These are phyloP conservation scores for Spergularia azorica DNA, from an alignment of 179 eudicot species.

Conservation along the genomic window DNA sequence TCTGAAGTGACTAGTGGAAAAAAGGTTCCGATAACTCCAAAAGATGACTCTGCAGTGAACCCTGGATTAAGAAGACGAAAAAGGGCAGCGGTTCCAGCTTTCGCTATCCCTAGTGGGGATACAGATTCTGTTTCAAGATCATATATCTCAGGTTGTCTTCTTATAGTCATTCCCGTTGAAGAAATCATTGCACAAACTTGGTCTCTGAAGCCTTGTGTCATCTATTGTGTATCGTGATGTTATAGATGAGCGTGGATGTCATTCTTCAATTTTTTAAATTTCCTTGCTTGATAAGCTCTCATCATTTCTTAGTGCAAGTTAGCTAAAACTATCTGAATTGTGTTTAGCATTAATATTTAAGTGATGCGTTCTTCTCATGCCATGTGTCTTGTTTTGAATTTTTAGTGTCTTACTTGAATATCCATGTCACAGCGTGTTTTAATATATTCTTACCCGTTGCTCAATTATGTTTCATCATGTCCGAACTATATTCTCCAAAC, in stretches of 20 bases:
- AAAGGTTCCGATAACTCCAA: slow-evolving; percentile 27
- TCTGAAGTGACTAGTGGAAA: slow-evolving; percentile 26
- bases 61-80: slow-evolving; percentile 69
- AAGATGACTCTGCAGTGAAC: slow-evolving; percentile 29
- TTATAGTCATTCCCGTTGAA: not conserved
- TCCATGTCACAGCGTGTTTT: not conserved
- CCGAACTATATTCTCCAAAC: too few relatives aligned
- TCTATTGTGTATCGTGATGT: not conserved
- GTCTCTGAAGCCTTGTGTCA: slow-evolving; percentile 5
- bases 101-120: slow-evolving; percentile 20
- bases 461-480: too few relatives aligned
- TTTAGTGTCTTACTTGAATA: not conserved
- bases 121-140: slow-evolving; percentile 23
- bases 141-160: slow-evolving; percentile 54
- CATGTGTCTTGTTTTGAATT: not conserved
- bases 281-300: not conserved
- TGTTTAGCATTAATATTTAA: not conserved
- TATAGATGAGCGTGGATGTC: not conserved
- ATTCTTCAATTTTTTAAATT: not conserved
- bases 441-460: not conserved
- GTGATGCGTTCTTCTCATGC: not conserved
- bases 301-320: not conserved
- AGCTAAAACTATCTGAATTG: not conserved
- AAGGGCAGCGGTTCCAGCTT: slow-evolving; percentile 22
- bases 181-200: not conserved